Base-by-base conservation (phyloP, 1,284 basidiomycete genomes). In the Athelia sp. region DNA sequence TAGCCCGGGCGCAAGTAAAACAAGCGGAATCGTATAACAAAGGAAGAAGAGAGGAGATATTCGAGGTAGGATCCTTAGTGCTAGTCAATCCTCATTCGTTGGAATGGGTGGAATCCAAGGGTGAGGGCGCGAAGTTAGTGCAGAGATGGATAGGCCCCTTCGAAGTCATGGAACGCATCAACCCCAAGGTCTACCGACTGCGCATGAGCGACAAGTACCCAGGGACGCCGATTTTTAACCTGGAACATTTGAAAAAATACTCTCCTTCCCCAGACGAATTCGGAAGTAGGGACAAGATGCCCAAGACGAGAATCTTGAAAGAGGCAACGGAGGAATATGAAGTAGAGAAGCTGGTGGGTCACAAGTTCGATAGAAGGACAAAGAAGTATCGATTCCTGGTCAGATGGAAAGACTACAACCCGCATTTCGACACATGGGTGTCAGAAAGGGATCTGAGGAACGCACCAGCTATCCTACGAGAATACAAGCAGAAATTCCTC, bases 161-260 rank as follows among this genome's bases (percentile, higher is more conserved):
- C 50, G 48, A 47, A 14, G 46, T 65, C 1, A 36, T 50, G 15
- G 48, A 60, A 43, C 36, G 52, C 11, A 40, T 65, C 15, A 51
- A 50, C 18, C 46, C 49, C 10, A 45, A 52, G 0, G 50, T 60
- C 1, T 68, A 68, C 45, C 48, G 57, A 0, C 46, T 71, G 1
- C 38, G 57, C 11, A 32, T 70, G 15, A 60, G 60, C 0, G 52
- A 46, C 1, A 60, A 54, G 1, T 62, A 66, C 54, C 56, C 58
- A 1, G 58, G 59, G 22, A 54, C 58, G 46, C 53, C 64, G 19
- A 56, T 67, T 0, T 26, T 68, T 10, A 67, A 65, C 42, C 56
- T 66, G 1, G 47, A 53, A 8, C 64, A 67, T 47, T 42, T 67
- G 3, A 50, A 57, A 26, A 45, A 29, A n/a, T 67, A 65, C 45